These are phyloP conservation scores for Otatea glauca DNA, from an alignment of 176 grass and related monocot species.

Conservation along the genomic window DNA sequence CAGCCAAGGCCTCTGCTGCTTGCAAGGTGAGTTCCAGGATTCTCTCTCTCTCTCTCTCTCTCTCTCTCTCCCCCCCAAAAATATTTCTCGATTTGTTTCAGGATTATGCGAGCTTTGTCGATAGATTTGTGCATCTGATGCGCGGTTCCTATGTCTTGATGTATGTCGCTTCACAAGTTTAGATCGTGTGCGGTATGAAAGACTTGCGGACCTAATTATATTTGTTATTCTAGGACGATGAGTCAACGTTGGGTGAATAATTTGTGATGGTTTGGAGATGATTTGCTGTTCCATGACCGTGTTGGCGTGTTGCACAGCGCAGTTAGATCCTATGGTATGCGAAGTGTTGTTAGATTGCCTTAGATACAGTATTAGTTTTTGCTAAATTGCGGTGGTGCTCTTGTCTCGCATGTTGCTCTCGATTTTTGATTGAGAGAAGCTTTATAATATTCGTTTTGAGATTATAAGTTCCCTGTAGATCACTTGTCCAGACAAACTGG, in stretches of 20 bases:
- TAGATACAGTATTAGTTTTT: not conserved
- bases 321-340: not conserved
- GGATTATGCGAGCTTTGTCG: not conserved
- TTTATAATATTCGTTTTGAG: no score
- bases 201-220: not conserved
- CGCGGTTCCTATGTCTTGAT: not conserved
- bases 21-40: not conserved
- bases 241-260: not conserved
- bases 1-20: not conserved
- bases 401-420: not conserved
- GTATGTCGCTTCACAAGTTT: not conserved
- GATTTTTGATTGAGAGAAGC: no score
- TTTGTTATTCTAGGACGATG: not conserved
- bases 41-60: not conserved
- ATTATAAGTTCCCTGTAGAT: no score
- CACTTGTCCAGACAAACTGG: no score
- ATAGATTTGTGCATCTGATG: not conserved
- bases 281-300: not conserved
- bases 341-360: not conserved
- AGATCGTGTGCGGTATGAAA: not conserved
- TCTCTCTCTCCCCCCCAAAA: not conserved
- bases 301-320: not conserved
- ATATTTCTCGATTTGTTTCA: not conserved
- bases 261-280: not conserved
- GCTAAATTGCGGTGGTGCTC: not conserved